Evolutionary conservation across 108 stramenopile genomes (phyloP).

Genomic region (Epithemia pelagica): DNA sequence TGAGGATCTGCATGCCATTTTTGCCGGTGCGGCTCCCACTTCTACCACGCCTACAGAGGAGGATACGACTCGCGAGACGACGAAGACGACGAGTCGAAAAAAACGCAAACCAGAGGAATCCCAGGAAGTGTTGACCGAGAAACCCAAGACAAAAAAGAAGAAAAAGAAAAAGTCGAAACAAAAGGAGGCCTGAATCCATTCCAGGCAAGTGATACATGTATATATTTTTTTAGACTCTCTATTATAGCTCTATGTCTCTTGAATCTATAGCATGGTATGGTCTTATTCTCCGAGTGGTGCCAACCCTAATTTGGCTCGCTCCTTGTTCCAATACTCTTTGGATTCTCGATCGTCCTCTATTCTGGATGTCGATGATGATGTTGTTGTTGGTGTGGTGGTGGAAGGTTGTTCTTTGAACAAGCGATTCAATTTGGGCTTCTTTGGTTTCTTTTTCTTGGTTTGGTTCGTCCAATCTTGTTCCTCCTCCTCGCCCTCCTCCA

Average conservation of each 20-base stretch:
- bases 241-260: background rate
- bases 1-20: slow-evolving; percentile 75
- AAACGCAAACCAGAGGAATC: background rate
- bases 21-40: slow-evolving; percentile 38
- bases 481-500: slow-evolving; percentile 7
- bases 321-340: slow-evolving; percentile 79
- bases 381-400: slow-evolving; percentile 9
- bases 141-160: background rate
- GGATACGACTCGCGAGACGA: too few species aligned
- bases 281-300: slow-evolving; percentile 58
- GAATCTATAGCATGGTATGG: too few species aligned
- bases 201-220: background rate
- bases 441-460: slow-evolving; percentile 10
- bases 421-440: slow-evolving; percentile 28
- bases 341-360: slow-evolving; percentile 16
- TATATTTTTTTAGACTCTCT: background rate
- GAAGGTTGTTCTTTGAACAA: slow-evolving; percentile 66
- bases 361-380: background rate
- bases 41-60: too few species aligned
- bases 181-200: too few species aligned
- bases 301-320: slow-evolving; percentile 73
- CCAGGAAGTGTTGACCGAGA: background rate
- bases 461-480: slow-evolving; percentile 11
- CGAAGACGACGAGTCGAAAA: slow-evolving; percentile 7
- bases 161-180: slow-evolving; percentile 4